Percentiles rank a stretch among this genome's conserved stretches.
Evolutionary conservation across 768 basidiomycete genomes (phyloP).

Genomic region (Trichaptum fuscoviolaceum): DNA sequence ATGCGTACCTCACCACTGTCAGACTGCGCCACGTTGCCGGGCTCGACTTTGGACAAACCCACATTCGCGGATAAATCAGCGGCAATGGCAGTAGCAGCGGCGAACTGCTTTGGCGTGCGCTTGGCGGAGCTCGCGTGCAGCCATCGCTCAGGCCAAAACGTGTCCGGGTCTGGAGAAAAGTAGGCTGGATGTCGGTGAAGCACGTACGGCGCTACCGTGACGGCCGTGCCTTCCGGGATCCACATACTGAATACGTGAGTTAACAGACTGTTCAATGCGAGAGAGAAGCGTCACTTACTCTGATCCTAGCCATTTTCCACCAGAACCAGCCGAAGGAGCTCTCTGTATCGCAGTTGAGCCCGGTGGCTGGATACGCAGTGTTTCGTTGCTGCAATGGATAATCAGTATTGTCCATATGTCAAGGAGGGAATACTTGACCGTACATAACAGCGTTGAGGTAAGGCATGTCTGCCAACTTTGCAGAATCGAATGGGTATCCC

Average conservation of each 20-base stretch:
- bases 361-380: slow-evolving; percentile 40
- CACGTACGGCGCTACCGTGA: slow-evolving; percentile 35
- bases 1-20: slow-evolving; percentile 13
- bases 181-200: slow-evolving; percentile 41
- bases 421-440: slow-evolving; percentile 6
- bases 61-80: no score
- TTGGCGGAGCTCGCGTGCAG: slow-evolving; percentile 11
- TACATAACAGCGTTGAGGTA: slow-evolving; percentile 33
- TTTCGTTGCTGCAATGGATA: slow-evolving; percentile 36
- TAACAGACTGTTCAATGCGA: neutral
- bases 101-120: neutral
- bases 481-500: slow-evolving; percentile 18
- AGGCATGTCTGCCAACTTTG: slow-evolving; percentile 24
- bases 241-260: slow-evolving; percentile 22
- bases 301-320: slow-evolving; percentile 28
- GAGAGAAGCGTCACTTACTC: slow-evolving; percentile 19
- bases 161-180: slow-evolving; percentile 37
- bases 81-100: neutral
- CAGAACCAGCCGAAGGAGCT: slow-evolving; percentile 25
- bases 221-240: slow-evolving; percentile 37
- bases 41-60: no score
- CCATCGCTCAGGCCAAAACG: slow-evolving; percentile 42
- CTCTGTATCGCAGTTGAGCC: slow-evolving; percentile 36
- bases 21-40: neutral
- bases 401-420: no score